Conservation (phyloP, 1,284 basidiomycete species). For the Melampsora abietis-canadensis region DNA sequence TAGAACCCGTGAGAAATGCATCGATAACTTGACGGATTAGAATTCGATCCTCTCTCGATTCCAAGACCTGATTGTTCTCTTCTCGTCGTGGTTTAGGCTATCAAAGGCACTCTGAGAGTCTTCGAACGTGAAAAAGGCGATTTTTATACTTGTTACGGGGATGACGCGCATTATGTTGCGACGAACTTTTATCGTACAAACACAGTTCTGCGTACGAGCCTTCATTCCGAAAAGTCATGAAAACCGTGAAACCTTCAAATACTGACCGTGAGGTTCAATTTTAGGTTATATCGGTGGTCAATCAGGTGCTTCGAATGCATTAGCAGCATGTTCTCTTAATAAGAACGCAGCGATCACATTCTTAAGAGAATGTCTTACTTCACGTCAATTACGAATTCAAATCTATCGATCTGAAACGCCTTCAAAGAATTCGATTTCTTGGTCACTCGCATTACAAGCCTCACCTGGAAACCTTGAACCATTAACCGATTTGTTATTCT, state of each 20-base stretch:
- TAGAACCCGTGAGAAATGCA: conserved; percentile 14
- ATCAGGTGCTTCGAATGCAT: conserved; percentile 76
- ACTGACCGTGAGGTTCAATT: too few relatives aligned
- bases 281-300: conserved; percentile 62
- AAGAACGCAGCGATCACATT: conserved; percentile 78
- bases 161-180: conserved; percentile 83
- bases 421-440: conserved; percentile 45
- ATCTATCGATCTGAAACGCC: conserved; percentile 57
- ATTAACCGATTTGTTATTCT: conserved; percentile 89
- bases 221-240: neutral
- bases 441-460: conserved; percentile 60
- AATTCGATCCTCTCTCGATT: neutral
- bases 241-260: neutral
- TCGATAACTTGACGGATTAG: neutral
- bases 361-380: conserved; percentile 82
- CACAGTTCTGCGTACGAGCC: conserved; percentile 50
- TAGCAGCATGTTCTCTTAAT: conserved; percentile 77
- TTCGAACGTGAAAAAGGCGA: conserved; percentile 69
- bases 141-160: conserved; percentile 82
- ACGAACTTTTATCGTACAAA: conserved; percentile 62
- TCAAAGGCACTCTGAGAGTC: conserved; percentile 64
- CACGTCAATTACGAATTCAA: conserved; percentile 87
- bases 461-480: conserved; percentile 92
- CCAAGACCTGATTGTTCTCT: conserved; percentile 7
- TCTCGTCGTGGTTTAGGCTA: neutral